A percentile compares a stretch with the other conserved stretches of the same genome.
These are phyloP conservation scores for Xerocomus amazonicus DNA, from an alignment of 1,284 basidiomycete genomes.

Conservation along the genomic window DNA sequence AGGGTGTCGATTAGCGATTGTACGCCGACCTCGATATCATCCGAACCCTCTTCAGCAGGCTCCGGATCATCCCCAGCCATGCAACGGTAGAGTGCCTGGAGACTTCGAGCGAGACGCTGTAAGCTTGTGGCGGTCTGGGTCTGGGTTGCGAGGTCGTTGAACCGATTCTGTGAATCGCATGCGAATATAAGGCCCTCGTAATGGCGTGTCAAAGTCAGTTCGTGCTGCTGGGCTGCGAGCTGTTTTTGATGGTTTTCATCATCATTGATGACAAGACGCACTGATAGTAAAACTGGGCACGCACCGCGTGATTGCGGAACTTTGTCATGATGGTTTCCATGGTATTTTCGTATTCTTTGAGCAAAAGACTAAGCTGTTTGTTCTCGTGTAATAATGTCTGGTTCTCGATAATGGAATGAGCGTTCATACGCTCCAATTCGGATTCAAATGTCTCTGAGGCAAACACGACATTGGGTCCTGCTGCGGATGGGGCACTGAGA, in stretches of 20 bases:
- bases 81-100: conserved; percentile 70
- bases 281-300: conserved; percentile 33
- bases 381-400: conserved; percentile 91
- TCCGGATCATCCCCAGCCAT: conserved; percentile 65
- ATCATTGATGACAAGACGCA: conserved; percentile 3
- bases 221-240: conserved; percentile 91
- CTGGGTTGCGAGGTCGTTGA: conserved; percentile 57
- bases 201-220: conserved; percentile 84
- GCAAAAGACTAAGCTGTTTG: conserved; percentile 81
- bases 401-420: conserved; percentile 91
- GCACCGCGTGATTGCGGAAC: conserved; percentile 88
- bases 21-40: conserved; percentile 35
- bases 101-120: conserved; percentile 64
- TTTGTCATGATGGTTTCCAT: conserved; percentile 97
- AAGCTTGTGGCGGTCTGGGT: conserved; percentile 55
- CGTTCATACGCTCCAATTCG: conserved; percentile 87
- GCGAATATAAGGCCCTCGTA: conserved; percentile 85
- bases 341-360: conserved; percentile 94
- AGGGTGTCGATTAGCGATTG: conserved; percentile 42
- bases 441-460: conserved; percentile 84
- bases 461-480: conserved; percentile 4
- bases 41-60: conserved; percentile 20
- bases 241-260: background rate
- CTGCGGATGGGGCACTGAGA: background rate
- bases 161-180: conserved; percentile 62